Base-by-base conservation (phyloP, 441 rosid species). In the Bocquillonia castaneifolia region DNA sequence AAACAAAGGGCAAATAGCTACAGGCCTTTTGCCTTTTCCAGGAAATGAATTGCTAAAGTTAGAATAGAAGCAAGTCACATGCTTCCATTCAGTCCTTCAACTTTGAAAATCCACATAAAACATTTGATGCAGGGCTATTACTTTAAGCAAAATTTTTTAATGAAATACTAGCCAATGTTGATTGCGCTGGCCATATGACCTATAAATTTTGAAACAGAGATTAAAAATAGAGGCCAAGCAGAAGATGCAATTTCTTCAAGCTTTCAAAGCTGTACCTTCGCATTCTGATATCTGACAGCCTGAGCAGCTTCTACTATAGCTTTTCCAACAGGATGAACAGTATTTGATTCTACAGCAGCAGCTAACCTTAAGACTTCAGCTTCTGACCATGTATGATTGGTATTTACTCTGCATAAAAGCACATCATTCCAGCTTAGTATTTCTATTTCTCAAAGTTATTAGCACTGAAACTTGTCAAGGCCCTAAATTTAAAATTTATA, bases 281-380 rank as follows among this genome's bases (percentile, higher is more conserved):
- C 57, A 28, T 65, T 83, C 36, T 70, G 85, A 69, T 81, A 80
- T 48, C 82, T 78, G 26, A 39, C 78, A 83, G 84, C 72, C 69
- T 61, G 80, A 47, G 95, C 95, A 77, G 99, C 97, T 81, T 88
- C 85, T 55, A 87, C 83, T 39, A 93, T 91, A 31, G 97, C 99
- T 83, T 91, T 93, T 55, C 97, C 99, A 71, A 93, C 86, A 53
- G 99, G 99, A 79, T 93, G 97, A 73, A 89, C 65, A 12, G 95
- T 93, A 77, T 91, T 89, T 74, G 86, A 85, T 83, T 93, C 99
- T 69, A 93, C 96, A 74, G 84, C 88, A 74, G 97, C 93, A 69
- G 99, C 99, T 76, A 93, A 76, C 75, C 71, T 84, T 71, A 93
- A 83, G 69, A 89, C 80, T 81, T 93, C 95, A 78, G 53, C 79